Evolutionary conservation across 225 moss, liverwort and hornwort genomes (phyloP), one percentile per base, ranked within the genome.

Genomic region (Neckera pumila): DNA sequence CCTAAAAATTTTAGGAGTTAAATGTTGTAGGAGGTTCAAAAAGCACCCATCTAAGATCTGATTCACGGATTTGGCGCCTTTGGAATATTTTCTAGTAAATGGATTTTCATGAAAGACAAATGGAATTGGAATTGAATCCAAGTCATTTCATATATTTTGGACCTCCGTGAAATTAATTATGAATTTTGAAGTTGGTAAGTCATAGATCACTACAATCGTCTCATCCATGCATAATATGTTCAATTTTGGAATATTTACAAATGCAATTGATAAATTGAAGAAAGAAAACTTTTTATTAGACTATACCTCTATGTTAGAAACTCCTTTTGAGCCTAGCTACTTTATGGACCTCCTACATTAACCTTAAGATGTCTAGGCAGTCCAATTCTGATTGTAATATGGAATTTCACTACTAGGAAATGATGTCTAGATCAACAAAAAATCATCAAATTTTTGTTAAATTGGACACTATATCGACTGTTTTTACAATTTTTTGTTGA

Each of bases 21-120:
- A 43, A 2, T 42, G 6, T 47, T 47, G 6, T 27, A 27, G 3
- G 16, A 43, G 27, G 45, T 11, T 4, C 5, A 6, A 6, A 73
- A 70, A 45, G 3, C 17, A 7, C 16, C 17, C 3, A 45, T 45
- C 1, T 9, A 30, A 28, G 2, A 30, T 11, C 0, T 73, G 3
- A 73, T 73, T 45, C 6, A 17, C 0, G 0, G 0, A 1, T 3
- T 47, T 47, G 31, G 31, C 0, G 0, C 18, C 6, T 31, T 27
- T 17, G 2, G 45, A 73, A 45, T 11, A 30, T 3, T 30, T 43
- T 30, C 11, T 7, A 30, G 0, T 31, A 47, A 74, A 17, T 12
- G 12, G 12, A 1, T 74, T 30, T 31, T 3, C 0, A 31, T 75
- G 2, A 33, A 33, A 7, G 4, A 11, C 31, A 33, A 75, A 7